These are phyloP conservation scores for Coprinopsis marcescibilis DNA, from an alignment of 768 basidiomycete species.

Conservation along the genomic window DNA sequence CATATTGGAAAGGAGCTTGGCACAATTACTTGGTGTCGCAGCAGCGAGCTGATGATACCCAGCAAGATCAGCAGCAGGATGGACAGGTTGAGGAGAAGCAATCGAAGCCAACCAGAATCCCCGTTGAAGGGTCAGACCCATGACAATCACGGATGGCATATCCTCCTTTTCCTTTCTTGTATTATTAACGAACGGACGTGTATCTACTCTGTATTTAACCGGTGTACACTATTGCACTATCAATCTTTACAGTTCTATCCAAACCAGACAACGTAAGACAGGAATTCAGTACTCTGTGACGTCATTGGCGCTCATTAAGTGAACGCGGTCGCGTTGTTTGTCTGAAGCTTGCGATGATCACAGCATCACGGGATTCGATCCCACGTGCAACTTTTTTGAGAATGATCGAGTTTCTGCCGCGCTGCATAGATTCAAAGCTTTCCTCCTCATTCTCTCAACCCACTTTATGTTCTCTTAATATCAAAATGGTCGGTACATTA, in stretches of 20 bases:
- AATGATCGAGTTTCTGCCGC: too few relatives aligned
- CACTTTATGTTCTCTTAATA: not conserved
- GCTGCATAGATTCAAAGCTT: too few relatives aligned
- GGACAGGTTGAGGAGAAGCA: too few relatives aligned
- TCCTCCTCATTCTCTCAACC: not conserved
- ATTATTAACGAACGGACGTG: not conserved
- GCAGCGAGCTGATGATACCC: not conserved
- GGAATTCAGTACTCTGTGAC: not conserved
- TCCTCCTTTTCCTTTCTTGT: too few relatives aligned
- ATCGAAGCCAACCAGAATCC: too few relatives aligned
- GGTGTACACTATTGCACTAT: not conserved
- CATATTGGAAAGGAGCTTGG: slow-evolving; percentile 35
- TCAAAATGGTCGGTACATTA: slow-evolving; percentile 28
- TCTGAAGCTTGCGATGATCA: too few relatives aligned
- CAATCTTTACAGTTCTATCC: not conserved
- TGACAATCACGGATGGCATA: too few relatives aligned
- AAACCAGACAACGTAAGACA: not conserved
- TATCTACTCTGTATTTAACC: not conserved
- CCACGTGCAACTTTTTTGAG: slow-evolving; percentile 9
- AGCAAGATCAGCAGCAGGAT: too few relatives aligned
- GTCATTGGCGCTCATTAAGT: not conserved
- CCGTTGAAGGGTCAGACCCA: too few relatives aligned
- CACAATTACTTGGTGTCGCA: slow-evolving; percentile 19
- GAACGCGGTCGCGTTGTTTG: slow-evolving; percentile 10
- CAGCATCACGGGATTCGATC: too few relatives aligned